phyloP scores from a whole-genome alignment of 768 basidiomycete species.

The Psilocybe cubensis region DNA sequence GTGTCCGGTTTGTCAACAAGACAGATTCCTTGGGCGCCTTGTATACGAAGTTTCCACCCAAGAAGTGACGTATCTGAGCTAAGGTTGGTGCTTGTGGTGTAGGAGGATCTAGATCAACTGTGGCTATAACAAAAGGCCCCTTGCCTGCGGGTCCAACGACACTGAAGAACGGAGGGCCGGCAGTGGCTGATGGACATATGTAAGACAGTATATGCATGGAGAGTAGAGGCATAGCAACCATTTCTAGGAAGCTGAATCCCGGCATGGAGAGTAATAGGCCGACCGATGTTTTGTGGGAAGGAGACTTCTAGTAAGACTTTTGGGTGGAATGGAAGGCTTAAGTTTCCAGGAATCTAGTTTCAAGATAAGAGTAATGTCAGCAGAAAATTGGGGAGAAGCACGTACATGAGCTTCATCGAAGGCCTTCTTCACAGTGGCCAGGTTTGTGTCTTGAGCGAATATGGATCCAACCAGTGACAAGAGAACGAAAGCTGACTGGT shows the following conservation, averaged over 20 bases:
- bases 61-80: constrained; percentile 52
- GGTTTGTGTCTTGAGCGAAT: constrained; percentile 31
- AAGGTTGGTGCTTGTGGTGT: constrained; percentile 46
- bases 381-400: neutral
- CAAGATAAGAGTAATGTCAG: neutral
- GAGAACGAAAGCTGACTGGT: neutral
- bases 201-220: neutral
- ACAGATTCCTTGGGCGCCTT: constrained; percentile 1
- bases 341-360: constrained; percentile 33
- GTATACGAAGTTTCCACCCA: constrained; percentile 43
- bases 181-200: constrained; percentile 3
- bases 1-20: constrained; percentile 39
- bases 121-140: constrained; percentile 50
- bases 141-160: constrained; percentile 27
- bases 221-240: constrained; percentile 21
- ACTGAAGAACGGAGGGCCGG: constrained; percentile 25
- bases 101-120: constrained; percentile 54
- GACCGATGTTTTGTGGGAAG: constrained; percentile 31
- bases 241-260: constrained; percentile 37
- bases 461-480: constrained; percentile 11
- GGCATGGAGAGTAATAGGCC: constrained; percentile 35
- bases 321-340: constrained; percentile 37
- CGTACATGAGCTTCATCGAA: constrained; percentile 34
- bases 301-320: constrained; percentile 36
- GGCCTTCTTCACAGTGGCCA: constrained; percentile 28